Evolutionary conservation across 2,329 filamentous ascomycete species (phyloP).

Genomic region (Fusarium papillatum): DNA sequence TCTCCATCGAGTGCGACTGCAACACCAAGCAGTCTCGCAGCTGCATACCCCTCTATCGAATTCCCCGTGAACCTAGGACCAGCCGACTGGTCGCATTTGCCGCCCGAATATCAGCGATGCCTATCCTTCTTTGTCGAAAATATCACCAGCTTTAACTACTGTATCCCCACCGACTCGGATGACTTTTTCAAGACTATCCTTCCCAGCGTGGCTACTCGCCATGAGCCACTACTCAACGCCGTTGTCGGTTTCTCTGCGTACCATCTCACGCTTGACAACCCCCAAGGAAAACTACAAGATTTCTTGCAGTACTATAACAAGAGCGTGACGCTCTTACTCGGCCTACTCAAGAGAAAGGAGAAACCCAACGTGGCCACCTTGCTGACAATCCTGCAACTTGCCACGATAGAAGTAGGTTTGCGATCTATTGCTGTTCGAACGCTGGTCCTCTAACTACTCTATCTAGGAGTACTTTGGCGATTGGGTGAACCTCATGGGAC

Average conservation of each 20-base stretch:
- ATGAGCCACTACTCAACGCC: conserved; percentile 88
- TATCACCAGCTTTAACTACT: conserved; percentile 87
- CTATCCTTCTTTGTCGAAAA: conserved; percentile 84
- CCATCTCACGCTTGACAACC: conserved; percentile 80
- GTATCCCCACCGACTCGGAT: conserved; percentile 77
- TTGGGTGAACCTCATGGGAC: conserved; percentile 93
- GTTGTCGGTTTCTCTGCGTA: conserved; percentile 92
- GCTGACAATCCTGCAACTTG: conserved; percentile 90
- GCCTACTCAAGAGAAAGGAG: conserved; percentile 78
- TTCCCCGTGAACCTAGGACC: conserved; percentile 42
- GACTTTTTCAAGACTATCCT: conserved; percentile 82
- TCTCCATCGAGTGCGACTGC: conserved; percentile 66
- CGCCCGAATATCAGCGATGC: conserved; percentile 82
- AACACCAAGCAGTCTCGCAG: conserved; percentile 49
- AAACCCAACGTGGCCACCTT: conserved; percentile 81
- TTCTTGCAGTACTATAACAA: conserved; percentile 94
- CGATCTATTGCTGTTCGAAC: conserved; percentile 7
- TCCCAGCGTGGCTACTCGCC: conserved; percentile 77
- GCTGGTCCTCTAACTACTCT: conserved; percentile 18
- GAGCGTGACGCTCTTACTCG: conserved; percentile 83
- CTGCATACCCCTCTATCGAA: conserved; percentile 44
- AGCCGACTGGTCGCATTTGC: conserved; percentile 69
- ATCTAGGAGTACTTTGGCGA: conserved; percentile 91
- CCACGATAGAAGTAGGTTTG: conserved; percentile 85
- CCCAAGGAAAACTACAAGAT: conserved; percentile 80